Evolutionary conservation across 2,329 filamentous ascomycete species (phyloP).

Genomic region (Neopestalotiopsis sp.): DNA sequence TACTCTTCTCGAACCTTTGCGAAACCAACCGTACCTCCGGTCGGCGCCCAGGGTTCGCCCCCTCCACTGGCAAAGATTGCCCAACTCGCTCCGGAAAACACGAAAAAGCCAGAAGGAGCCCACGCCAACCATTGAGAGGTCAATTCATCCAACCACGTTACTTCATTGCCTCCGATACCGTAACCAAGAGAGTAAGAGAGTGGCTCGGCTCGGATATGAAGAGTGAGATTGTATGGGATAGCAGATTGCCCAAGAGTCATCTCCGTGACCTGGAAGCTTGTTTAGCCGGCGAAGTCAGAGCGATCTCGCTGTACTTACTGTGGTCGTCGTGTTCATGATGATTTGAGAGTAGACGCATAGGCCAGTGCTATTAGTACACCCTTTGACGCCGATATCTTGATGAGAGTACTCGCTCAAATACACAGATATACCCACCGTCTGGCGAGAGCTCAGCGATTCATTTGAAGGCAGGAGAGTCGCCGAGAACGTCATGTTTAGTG

Average conservation of each 20-base stretch:
- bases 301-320: background rate
- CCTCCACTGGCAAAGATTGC: slow-evolving; percentile 5
- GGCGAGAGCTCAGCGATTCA: slow-evolving; percentile 23
- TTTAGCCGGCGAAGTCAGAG: background rate
- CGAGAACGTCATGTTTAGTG: slow-evolving; percentile 36
- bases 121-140: background rate
- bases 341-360: background rate
- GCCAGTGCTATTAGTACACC: slow-evolving; percentile 28
- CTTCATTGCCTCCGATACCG: background rate
- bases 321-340: slow-evolving; percentile 12
- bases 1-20: slow-evolving; percentile 2
- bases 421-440: slow-evolving; percentile 32
- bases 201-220: slow-evolving; percentile 30
- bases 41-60: background rate
- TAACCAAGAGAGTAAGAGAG: slow-evolving; percentile 30
- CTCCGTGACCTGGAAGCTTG: background rate
- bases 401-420: slow-evolving; percentile 33
- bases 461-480: slow-evolving; percentile 23
- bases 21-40: background rate
- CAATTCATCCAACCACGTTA: background rate
- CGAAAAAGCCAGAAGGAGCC: slow-evolving; percentile 1
- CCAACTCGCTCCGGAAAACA: slow-evolving; percentile 3
- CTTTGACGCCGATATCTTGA: slow-evolving; percentile 34
- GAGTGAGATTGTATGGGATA: slow-evolving; percentile 20
- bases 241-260: background rate